Evolutionary conservation across 164 flowering plant genomes (phyloP).

Genomic region (Sedum album): DNA sequence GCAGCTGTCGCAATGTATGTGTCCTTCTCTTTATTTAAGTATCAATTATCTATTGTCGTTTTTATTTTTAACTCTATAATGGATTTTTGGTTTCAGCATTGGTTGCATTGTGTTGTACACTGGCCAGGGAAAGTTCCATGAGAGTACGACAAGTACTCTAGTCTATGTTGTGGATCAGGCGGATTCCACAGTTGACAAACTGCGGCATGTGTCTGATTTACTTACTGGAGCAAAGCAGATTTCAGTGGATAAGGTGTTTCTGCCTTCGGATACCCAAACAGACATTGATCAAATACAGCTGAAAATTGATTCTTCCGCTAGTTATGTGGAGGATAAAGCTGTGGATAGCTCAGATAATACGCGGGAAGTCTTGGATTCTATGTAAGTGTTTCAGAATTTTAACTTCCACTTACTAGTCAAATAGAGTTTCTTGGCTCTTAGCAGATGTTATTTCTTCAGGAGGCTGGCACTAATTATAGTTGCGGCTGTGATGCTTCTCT

Average conservation of each 20-base stretch:
- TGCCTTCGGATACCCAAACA: constrained; percentile 17
- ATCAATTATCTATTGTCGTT: neutral
- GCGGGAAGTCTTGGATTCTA: constrained; percentile 12
- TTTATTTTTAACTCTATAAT: neutral
- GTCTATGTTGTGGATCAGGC: constrained; percentile 18
- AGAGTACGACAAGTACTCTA: constrained; percentile 15
- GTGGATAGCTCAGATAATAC: constrained; percentile 11
- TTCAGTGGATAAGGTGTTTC: constrained; percentile 11
- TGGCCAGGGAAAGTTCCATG: constrained; percentile 25
- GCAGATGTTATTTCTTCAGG: constrained; percentile 18
- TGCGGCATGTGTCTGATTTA: constrained; percentile 15
- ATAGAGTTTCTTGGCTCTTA: neutral
- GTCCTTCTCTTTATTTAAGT: neutral
- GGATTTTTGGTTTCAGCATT: constrained; percentile 13
- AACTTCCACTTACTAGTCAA: neutral
- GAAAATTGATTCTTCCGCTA: constrained; percentile 15
- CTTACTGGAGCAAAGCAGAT: constrained; percentile 25
- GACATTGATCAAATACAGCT: constrained; percentile 17
- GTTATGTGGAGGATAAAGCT: constrained; percentile 10
- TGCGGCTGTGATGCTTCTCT: constrained; percentile 26
- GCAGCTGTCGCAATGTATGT: constrained; percentile 23
- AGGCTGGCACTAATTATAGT: constrained; percentile 16
- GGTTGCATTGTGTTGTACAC: constrained; percentile 25
- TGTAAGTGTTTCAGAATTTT: constrained; percentile 16
- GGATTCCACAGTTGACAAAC: constrained; percentile 12